Evolutionary conservation across 1,284 basidiomycete species (phyloP).

Genomic region (Thelephora terrestris): DNA sequence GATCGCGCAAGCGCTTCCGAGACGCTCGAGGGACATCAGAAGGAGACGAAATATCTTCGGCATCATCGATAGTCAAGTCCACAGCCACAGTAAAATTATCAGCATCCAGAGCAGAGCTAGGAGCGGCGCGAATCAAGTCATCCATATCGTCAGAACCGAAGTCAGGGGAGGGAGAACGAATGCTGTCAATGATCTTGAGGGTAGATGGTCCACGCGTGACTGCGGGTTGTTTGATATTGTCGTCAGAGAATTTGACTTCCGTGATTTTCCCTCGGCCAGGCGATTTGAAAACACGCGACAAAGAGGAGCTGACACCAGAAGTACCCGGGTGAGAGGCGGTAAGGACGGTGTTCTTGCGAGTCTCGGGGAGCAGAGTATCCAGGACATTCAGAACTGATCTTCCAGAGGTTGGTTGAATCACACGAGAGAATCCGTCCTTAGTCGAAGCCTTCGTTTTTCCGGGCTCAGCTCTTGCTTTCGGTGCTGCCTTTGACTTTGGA

Average conservation of each 20-base stretch:
- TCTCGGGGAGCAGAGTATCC: too few species aligned
- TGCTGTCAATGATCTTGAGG: neutral
- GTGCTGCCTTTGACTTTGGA: slow-evolving; percentile 19
- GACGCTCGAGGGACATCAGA: too few species aligned
- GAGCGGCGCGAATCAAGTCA: too few species aligned
- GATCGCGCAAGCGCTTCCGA: too few species aligned
- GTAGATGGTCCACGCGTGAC: neutral
- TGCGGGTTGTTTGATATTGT: neutral
- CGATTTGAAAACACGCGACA: neutral
- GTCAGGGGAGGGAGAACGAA: neutral
- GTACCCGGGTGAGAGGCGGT: neutral
- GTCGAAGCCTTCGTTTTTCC: neutral
- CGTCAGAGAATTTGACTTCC: neutral
- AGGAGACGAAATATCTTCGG: too few species aligned
- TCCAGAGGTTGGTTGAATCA: too few species aligned
- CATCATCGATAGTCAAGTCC: too few species aligned
- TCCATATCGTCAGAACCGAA: neutral
- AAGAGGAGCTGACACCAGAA: neutral
- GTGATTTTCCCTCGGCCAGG: neutral
- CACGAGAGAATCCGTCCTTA: neutral
- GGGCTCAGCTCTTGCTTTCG: slow-evolving; percentile 6
- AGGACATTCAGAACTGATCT: too few species aligned
- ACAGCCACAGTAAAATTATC: too few species aligned
- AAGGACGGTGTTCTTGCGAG: too few species aligned
- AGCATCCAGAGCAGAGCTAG: too few species aligned